Percentiles rank a stretch among this genome's conserved stretches.
Conservation (phyloP, 176 grass and related monocot genomes). For the Leersia perrieri region DNA sequence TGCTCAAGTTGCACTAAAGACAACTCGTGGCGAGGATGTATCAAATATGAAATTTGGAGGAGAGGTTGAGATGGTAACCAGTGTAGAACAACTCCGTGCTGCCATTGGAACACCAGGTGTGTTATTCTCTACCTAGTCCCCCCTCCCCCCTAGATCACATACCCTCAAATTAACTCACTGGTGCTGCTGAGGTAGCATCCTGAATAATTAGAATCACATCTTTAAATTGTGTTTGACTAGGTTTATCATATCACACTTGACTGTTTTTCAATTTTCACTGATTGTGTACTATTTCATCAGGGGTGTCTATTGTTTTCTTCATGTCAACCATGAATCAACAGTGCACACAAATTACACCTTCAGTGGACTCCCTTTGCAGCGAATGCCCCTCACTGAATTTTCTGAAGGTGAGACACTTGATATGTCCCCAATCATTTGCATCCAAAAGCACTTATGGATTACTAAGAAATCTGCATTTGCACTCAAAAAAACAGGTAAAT, state of each 20-base stretch:
- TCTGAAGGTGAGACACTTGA: slow-evolving; percentile 57
- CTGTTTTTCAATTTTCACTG: slow-evolving; percentile 4
- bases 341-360: slow-evolving; percentile 61
- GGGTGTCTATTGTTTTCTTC: slow-evolving; percentile 82
- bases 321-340: slow-evolving; percentile 64
- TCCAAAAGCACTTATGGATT: background rate
- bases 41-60: slow-evolving; percentile 95
- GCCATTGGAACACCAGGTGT: slow-evolving; percentile 71
- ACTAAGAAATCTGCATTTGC: slow-evolving; percentile 7
- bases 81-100: slow-evolving; percentile 64
- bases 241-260: slow-evolving; percentile 4
- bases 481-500: slow-evolving; percentile 57
- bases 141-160: background rate
- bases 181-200: background rate
- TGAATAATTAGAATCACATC: background rate
- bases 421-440: slow-evolving; percentile 11
- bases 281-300: slow-evolving; percentile 37
- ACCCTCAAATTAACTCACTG: background rate
- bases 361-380: slow-evolving; percentile 64
- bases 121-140: background rate
- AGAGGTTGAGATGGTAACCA: slow-evolving; percentile 68
- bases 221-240: slow-evolving; percentile 11
- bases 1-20: slow-evolving; percentile 82
- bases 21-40: slow-evolving; percentile 76
- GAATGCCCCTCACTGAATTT: slow-evolving; percentile 87